Base-by-base conservation (phyloP, 2,329 filamentous ascomycete genomes). In the Tolypocladium pustulatum region DNA sequence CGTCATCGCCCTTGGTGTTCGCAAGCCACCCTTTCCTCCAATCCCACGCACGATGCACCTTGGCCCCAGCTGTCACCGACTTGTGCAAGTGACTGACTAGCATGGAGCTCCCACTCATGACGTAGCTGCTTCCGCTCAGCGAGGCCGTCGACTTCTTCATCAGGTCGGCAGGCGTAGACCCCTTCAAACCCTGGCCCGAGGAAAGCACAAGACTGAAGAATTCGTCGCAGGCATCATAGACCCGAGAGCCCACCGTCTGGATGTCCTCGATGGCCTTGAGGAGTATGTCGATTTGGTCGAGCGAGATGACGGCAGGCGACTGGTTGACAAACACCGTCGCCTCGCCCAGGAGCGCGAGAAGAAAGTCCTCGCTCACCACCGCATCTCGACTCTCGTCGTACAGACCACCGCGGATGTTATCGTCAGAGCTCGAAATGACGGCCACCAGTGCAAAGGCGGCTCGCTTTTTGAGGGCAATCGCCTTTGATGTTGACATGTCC, bases 321-420 rank as follows among this genome's bases (percentile, higher is more conserved):
- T 85, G 77, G 66, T 86, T 84, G 61, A 95, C 77, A 61, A 96
- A 90, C 1, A 90, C 82, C 4, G 93, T 82, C 0, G 87, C 85
- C 74, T 97, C 93, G 56, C 91, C 92, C 1, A 97, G 80, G 17
- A 97, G 78, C 3, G 88, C 85, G 10, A 97, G 78, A 27, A 97
- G 74, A 57, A 92, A 92, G 66, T 97, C 93, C 62, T 95, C 89
- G 65, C 90, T 90, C 22, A 97, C 88, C 8, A 96, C 90, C 0
- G 90, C 86, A 67, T 92, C 89, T 15, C 89, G 83, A 22, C 84
- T 82, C 30, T 86, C 85, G 68, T 97, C 92, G 70, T 91, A 96
- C 2, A 97, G 78, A 1, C 93, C 93, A 58, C 93, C 93, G 59
- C 90, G 89, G 65, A 97, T 96, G 69, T 90, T 93, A 71, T 96